Conservation (phyloP, 257 asterid genomes). For the Nicotiana tabacum region DNA sequence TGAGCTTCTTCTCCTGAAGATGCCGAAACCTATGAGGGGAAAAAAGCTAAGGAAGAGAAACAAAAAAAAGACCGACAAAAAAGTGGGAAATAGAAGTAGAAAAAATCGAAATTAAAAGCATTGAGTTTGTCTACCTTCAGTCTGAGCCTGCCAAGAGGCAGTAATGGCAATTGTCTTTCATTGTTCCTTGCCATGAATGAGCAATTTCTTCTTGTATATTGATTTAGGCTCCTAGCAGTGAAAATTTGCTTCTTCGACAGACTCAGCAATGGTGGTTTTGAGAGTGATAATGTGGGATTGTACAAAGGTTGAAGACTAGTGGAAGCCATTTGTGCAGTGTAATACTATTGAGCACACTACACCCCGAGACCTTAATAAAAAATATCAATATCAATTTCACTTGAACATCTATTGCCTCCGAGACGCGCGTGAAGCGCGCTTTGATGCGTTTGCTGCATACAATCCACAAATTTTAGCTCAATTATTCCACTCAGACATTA, state of each 20-base stretch:
- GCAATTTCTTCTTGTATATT: neutral
- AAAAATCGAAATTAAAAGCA: neutral
- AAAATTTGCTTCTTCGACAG: neutral
- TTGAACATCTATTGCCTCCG: neutral
- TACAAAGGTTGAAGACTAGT: neutral
- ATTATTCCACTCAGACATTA: neutral
- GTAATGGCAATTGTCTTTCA: neutral
- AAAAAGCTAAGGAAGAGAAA: neutral
- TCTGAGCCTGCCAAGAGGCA: neutral
- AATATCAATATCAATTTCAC: neutral
- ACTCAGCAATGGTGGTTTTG: neutral
- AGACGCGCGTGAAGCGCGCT: neutral
- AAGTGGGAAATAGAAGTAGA: neutral
- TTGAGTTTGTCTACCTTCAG: conserved; percentile 13
- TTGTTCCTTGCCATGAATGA: neutral
- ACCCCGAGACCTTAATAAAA: neutral
- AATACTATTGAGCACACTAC: neutral
- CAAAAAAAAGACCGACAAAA: neutral
- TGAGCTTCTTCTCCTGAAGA: conserved; percentile 48
- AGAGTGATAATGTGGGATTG: neutral
- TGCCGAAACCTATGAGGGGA: conserved; percentile 48
- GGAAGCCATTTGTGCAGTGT: neutral
- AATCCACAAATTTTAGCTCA: neutral
- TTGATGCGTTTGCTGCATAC: neutral
- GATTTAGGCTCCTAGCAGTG: neutral